Evolutionary conservation across 2,329 filamentous ascomycete genomes (phyloP).

Genomic region (Colletotrichum sp.): DNA sequence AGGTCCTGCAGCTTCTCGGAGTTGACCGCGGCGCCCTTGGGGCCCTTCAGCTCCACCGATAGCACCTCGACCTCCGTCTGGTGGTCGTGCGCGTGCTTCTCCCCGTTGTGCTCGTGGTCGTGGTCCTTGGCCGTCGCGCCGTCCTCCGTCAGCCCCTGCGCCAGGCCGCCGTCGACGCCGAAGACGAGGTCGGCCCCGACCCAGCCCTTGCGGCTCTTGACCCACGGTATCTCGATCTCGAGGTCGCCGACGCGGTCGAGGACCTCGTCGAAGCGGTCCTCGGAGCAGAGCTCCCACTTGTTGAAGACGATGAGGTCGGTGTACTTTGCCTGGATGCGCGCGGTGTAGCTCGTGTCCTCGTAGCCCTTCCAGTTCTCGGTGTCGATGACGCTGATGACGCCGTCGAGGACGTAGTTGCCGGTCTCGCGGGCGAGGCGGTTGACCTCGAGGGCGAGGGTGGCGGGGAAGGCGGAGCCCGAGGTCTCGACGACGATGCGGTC

Average conservation of each 20-base stretch:
- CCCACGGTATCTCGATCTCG: conserved; percentile 80
- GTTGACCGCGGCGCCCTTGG: conserved; percentile 47
- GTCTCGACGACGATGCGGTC: conserved; percentile 96
- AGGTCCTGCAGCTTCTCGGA: conserved; percentile 69
- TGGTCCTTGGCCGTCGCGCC: conserved; percentile 35
- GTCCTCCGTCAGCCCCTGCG: conserved; percentile 55
- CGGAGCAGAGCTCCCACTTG: conserved; percentile 83
- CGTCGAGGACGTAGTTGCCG: conserved; percentile 77
- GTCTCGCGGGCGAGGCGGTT: conserved; percentile 78
- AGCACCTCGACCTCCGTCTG: conserved; percentile 94
- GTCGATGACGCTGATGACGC: conserved; percentile 88
- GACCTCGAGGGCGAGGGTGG: conserved; percentile 88
- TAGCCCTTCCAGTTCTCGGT: conserved; percentile 96
- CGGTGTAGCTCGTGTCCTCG: conserved; percentile 88
- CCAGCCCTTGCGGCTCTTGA: conserved; percentile 82
- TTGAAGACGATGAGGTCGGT: conserved; percentile 92
- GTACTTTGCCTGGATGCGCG: conserved; percentile 84
- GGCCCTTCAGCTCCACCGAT: conserved; percentile 71
- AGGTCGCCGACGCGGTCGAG: conserved; percentile 81
- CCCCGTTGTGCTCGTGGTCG: conserved; percentile 39
- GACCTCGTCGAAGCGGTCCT: conserved; percentile 77
- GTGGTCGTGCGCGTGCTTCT: conserved; percentile 52
- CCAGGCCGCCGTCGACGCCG: conserved; percentile 84
- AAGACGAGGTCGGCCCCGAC: conserved; percentile 83
- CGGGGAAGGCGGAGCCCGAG: conserved; percentile 84